Percentiles rank a stretch among this genome's conserved stretches.
Evolutionary conservation across 768 basidiomycete species (phyloP).

Genomic region (Leccinum truebloodii): DNA sequence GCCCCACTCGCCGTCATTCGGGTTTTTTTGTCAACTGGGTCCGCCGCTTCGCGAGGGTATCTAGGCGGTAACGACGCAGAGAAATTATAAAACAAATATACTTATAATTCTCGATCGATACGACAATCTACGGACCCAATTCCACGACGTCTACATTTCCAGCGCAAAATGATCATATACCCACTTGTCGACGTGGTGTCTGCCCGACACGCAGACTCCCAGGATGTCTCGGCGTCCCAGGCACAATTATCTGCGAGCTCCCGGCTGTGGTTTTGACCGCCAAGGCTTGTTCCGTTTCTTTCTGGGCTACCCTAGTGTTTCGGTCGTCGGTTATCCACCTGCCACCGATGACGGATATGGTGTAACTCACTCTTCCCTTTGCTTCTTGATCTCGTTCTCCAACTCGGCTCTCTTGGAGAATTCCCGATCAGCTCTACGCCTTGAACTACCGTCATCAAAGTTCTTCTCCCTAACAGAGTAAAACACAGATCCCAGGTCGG

Average conservation of each 20-base stretch:
- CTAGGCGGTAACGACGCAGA: too few species aligned
- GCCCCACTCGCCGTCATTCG: too few species aligned
- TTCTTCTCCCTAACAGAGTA: constrained; percentile 97
- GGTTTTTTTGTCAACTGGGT: too few species aligned
- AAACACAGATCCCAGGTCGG: constrained; percentile 97
- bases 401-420: constrained; percentile 89
- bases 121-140: too few species aligned
- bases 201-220: constrained; percentile 69
- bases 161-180: constrained; percentile 36
- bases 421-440: too few species aligned
- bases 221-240: constrained; percentile 72
- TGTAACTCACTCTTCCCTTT: constrained; percentile 61
- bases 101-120: too few species aligned
- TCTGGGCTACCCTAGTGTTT: constrained; percentile 47
- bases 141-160: constrained; percentile 41
- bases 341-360: constrained; percentile 2
- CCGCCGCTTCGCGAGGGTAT: too few species aligned
- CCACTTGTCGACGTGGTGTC: constrained; percentile 68
- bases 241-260: constrained; percentile 69
- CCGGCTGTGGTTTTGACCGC: constrained; percentile 53
- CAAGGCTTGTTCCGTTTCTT: constrained; percentile 55
- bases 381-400: constrained; percentile 86
- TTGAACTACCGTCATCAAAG: constrained; percentile 87
- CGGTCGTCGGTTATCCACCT: constrained; percentile 8
- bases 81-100: too few species aligned